Percentiles rank a stretch among this genome's conserved stretches.
These are phyloP conservation scores for Cydonia oblonga DNA, from an alignment of 331 rosid genomes.

Conservation along the genomic window DNA sequence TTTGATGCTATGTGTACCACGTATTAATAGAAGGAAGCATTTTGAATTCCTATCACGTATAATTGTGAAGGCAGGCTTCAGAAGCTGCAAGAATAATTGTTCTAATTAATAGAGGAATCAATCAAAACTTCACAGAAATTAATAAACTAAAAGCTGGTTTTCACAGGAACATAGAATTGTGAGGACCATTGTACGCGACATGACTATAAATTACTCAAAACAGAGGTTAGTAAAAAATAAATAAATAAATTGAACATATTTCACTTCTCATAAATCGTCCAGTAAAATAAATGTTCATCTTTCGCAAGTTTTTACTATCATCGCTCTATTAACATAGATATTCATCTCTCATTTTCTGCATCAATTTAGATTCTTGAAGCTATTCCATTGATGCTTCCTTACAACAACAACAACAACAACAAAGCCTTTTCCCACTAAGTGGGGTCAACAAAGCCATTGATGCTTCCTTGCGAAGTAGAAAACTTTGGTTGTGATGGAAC, in stretches of 20 bases:
- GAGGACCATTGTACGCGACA: not conserved
- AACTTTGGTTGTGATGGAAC: not conserved
- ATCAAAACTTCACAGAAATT: not conserved
- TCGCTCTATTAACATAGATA: not conserved
- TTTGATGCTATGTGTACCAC: constrained; percentile 97
- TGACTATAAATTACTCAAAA: not conserved
- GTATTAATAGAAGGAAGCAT: constrained; percentile 87
- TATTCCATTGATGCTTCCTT: too few relatives aligned
- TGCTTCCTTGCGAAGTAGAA: not conserved
- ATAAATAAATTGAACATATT: not conserved
- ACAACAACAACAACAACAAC: too few relatives aligned
- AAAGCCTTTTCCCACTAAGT: too few relatives aligned
- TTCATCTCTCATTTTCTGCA: not conserved
- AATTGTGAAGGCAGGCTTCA: constrained; percentile 94
- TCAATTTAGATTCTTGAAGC: not conserved
- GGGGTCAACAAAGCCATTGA: too few relatives aligned
- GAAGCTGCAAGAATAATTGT: constrained; percentile 46
- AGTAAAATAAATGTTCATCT: not conserved
- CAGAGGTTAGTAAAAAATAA: too few relatives aligned
- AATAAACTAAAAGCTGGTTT: not conserved
- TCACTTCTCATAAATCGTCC: not conserved
- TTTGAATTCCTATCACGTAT: constrained; percentile 56
- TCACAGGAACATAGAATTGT: not conserved
- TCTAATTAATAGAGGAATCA: constrained; percentile 14
- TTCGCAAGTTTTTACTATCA: not conserved